Evolutionary conservation across 352 stramenopile genomes (phyloP).

Genomic region (Phytophthora idaei): DNA sequence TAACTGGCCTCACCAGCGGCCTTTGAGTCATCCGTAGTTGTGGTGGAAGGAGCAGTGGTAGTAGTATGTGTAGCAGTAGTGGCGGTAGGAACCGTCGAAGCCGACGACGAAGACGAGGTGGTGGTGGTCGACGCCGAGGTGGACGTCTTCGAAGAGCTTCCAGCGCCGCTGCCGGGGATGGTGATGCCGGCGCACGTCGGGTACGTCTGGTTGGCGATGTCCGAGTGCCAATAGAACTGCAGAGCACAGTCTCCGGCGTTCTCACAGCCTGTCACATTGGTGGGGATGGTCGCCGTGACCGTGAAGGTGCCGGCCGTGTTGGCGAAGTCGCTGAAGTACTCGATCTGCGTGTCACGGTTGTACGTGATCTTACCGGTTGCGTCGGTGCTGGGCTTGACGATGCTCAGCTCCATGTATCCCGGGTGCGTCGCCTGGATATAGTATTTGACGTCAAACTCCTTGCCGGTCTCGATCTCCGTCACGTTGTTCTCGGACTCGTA

Average conservation of each 20-base stretch:
- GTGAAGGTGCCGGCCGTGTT: constrained; percentile 46
- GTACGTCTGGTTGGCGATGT: constrained; percentile 47
- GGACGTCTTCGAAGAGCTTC: constrained; percentile 1
- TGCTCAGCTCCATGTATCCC: constrained; percentile 52
- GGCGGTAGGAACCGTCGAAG: constrained; percentile 7
- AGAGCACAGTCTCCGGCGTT: constrained; percentile 43
- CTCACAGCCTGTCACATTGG: constrained; percentile 43
- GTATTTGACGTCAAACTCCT: constrained; percentile 43
- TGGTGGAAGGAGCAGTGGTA: constrained; percentile 8
- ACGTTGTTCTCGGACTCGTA: constrained; percentile 54
- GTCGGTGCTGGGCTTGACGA: constrained; percentile 54
- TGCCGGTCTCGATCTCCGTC: constrained; percentile 43
- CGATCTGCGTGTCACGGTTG: constrained; percentile 40
- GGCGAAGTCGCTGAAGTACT: constrained; percentile 53
- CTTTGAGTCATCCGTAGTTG: constrained; percentile 22
- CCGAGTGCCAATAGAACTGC: constrained; percentile 50
- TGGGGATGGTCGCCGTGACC: constrained; percentile 42
- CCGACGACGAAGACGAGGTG: constrained; percentile 3
- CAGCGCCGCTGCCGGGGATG: constrained; percentile 29
- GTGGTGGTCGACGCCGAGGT: constrained; percentile 1
- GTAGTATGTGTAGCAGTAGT: constrained; percentile 3
- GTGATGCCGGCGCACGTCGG: constrained; percentile 44
- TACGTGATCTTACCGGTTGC: constrained; percentile 53
- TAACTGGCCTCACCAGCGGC: constrained; percentile 21
- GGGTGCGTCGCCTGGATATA: constrained; percentile 62